Evolutionary conservation across 345 rosid genomes (phyloP), one percentile per base, ranked within the genome.

Genomic region (Streptanthus diversifolius): DNA sequence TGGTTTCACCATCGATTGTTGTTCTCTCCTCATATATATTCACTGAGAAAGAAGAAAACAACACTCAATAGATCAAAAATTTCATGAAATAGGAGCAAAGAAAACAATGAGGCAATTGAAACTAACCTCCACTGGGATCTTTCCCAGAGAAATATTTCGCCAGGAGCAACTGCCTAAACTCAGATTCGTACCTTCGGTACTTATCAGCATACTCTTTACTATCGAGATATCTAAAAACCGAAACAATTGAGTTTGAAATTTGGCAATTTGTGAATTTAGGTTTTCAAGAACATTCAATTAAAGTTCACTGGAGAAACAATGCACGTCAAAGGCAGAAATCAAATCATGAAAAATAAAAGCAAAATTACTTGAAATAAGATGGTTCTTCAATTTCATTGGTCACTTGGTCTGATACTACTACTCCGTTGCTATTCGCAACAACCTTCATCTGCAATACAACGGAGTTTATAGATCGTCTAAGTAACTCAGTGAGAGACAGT

Each of bases 71-170:
- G 4, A 19, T 49, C 43, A 68, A 78, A 71, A 76, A 13, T 19
- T 39, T 25, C 27, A 58, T 67, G 48, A 59, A 67, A 45, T 3
- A 27, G 7, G 29, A 17, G 36, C n/a, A 7, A 69, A 44, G n/a
- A 18, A 39, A 70, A 30, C 19, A 27, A 65, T 18, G 27, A 17
- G 8, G 36, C 30, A 36, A 45, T 30, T 30, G 17, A 18, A 47
- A 19, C 11, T 21, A 59, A 93, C 97, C 98, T 85, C 88, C 95
- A 27, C 80, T 78, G 60, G 89, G 33, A 49, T 83, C 58, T 63
- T 80, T 83, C 74, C 84, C 81, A 5, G 93, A 84, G 86, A 89
- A 86, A 78, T 93, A 86, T 48, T 86, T 89, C 6, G 85, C 81
- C 82, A 87, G 49, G 61, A 90, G 54, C 13, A 82, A 70, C 19